Conservation (phyloP, 345 rosid genomes). For the Gossypium mustelinum region DNA sequence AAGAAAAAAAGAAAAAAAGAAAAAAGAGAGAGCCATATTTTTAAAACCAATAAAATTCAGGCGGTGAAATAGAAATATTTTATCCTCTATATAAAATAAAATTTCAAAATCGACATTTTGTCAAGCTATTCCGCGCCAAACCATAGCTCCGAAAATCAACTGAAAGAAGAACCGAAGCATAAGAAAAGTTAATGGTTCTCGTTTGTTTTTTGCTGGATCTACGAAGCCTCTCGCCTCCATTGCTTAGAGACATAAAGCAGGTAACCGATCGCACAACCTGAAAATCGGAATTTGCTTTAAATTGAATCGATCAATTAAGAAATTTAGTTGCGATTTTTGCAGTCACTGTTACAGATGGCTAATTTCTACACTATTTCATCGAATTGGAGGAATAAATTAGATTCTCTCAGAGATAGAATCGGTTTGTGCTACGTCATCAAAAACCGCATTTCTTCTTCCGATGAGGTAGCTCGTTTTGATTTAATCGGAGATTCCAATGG, state of each 20-base stretch:
- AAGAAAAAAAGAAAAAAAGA: background rate
- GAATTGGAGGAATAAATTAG: slow-evolving; percentile 27
- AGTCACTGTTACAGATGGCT: slow-evolving; percentile 69
- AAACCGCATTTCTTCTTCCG: slow-evolving; percentile 44
- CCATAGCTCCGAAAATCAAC: background rate
- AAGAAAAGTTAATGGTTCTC: slow-evolving; percentile 42
- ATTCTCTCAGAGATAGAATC: slow-evolving; percentile 49
- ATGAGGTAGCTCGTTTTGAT: slow-evolving; percentile 42
- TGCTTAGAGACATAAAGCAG: slow-evolving; percentile 64
- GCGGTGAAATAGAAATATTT: background rate
- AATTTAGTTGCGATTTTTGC: slow-evolving; percentile 10
- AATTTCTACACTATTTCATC: slow-evolving; percentile 59
- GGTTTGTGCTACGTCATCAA: slow-evolving; percentile 58
- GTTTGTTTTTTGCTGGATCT: slow-evolving; percentile 74
- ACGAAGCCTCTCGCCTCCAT: slow-evolving; percentile 51
- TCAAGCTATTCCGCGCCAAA: slow-evolving; percentile 15
- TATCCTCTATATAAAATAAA: background rate
- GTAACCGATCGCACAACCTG: slow-evolving; percentile 22
- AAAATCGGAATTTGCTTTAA: background rate
- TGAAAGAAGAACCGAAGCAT: background rate
- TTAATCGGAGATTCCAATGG: slow-evolving; percentile 12
- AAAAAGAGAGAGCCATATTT: background rate
- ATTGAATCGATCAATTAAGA: background rate
- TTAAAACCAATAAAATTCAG: background rate
- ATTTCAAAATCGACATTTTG: background rate